Evolutionary conservation across 2,329 filamentous ascomycete species (phyloP).

Genomic region (Venturia pyrina): DNA sequence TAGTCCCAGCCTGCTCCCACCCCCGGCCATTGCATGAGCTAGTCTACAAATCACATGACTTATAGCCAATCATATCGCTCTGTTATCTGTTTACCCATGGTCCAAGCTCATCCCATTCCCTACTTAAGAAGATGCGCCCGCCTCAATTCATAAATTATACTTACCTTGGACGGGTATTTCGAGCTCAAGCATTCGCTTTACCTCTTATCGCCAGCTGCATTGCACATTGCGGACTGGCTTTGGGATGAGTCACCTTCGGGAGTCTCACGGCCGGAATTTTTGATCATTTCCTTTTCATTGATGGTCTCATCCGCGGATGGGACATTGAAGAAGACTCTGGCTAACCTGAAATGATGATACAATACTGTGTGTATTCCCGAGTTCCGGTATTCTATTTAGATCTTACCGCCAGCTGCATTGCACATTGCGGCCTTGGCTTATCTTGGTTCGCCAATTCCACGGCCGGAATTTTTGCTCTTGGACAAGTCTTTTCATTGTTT

Average conservation of each 20-base stretch:
- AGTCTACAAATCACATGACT: too few relatives aligned
- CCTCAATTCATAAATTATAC: too few relatives aligned
- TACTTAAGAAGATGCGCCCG: too few relatives aligned
- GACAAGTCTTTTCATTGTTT: neutral
- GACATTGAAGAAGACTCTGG: neutral
- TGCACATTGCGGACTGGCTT: neutral
- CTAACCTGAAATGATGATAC: neutral
- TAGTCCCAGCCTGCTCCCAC: too few relatives aligned
- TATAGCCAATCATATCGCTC: too few relatives aligned
- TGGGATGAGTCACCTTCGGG: neutral
- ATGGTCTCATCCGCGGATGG: neutral
- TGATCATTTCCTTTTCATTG: neutral
- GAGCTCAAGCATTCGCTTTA: neutral
- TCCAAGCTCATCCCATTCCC: too few relatives aligned
- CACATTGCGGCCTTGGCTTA: too few relatives aligned
- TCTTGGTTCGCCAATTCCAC: neutral
- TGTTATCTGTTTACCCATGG: too few relatives aligned
- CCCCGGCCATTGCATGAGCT: too few relatives aligned
- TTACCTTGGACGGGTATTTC: neutral
- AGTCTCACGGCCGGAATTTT: neutral
- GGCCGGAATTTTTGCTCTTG: neutral
- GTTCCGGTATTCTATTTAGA: too few relatives aligned
- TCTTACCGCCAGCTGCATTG: too few relatives aligned
- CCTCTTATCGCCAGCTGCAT: neutral
- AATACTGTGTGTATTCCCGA: neutral